Evolutionary conservation across 148 eudicot species (phyloP).

Genomic region (Cornus kousa): DNA sequence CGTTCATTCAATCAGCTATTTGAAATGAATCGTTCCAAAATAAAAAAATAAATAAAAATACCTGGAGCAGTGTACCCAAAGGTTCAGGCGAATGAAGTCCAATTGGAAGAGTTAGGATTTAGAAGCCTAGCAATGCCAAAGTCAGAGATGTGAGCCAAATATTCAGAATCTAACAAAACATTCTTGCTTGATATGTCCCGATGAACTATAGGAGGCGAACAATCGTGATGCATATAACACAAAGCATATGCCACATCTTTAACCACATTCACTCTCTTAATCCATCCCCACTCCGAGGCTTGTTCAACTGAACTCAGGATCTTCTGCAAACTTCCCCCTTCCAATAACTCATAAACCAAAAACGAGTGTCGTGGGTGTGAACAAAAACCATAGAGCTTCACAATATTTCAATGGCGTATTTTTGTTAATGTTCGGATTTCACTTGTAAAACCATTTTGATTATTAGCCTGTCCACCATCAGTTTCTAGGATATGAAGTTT

Average conservation of each 20-base stretch:
- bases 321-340: constrained; percentile 10
- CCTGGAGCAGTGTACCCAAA: constrained; percentile 34
- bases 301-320: background rate
- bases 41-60: background rate
- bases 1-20: no score
- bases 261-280: no score
- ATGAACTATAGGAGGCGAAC: constrained; percentile 17
- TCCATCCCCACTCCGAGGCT: constrained; percentile 9
- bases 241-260: constrained; percentile 10
- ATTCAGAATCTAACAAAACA: constrained; percentile 21
- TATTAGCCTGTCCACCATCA: no score
- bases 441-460: no score
- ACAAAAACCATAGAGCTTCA: constrained; percentile 19
- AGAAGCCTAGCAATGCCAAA: constrained; percentile 27
- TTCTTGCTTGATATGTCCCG: constrained; percentile 2
- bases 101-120: background rate
- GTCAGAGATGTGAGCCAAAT: constrained; percentile 28
- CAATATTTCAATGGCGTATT: constrained; percentile 14
- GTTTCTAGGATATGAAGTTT: no score
- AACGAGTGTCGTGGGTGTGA: background rate
- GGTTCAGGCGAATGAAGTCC: constrained; percentile 28
- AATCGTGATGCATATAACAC: constrained; percentile 23
- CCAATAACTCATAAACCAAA: no score
- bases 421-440: background rate
- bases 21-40: background rate